phyloP scores from a whole-genome alignment of 2,329 filamentous ascomycete species.

The Arachnomyces sp. region DNA sequence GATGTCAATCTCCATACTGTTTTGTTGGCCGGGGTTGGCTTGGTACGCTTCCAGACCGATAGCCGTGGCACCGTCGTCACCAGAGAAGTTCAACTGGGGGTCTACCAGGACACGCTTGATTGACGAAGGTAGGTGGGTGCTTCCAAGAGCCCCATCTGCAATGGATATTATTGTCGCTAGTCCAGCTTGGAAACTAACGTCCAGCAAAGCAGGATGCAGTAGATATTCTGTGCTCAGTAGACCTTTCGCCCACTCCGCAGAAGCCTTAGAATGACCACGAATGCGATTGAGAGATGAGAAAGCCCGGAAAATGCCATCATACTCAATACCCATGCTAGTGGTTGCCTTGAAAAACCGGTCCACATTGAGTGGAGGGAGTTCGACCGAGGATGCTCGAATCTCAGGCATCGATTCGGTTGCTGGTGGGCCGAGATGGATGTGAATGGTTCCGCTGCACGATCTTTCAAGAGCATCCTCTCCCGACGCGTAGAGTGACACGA shows the following conservation, averaged over 20 bases:
- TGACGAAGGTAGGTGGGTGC: not conserved
- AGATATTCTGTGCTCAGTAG: too few relatives aligned
- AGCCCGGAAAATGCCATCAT: not conserved
- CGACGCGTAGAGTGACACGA: constrained; percentile 1
- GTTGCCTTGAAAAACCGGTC: constrained; percentile 2
- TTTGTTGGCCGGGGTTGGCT: too few relatives aligned
- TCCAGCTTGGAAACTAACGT: not conserved
- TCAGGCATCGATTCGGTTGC: constrained; percentile 1
- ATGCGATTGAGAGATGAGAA: not conserved
- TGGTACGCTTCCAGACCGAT: too few relatives aligned
- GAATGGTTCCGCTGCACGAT: constrained; percentile 1
- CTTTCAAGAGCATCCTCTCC: not conserved
- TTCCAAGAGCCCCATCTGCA: not conserved
- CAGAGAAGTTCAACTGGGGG: not conserved
- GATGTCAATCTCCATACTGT: too few relatives aligned
- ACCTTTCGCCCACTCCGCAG: not conserved
- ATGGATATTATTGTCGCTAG: not conserved
- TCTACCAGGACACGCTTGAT: not conserved
- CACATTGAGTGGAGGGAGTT: constrained; percentile 9
- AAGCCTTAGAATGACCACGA: not conserved
- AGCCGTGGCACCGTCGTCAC: too few relatives aligned
- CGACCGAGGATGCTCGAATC: not conserved
- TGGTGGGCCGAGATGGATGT: not conserved
- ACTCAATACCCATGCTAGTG: not conserved
- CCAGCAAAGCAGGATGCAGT: not conserved